Conservation (phyloP, 192 early-diverging fungal genomes). For the Coemansia javaensis region DNA sequence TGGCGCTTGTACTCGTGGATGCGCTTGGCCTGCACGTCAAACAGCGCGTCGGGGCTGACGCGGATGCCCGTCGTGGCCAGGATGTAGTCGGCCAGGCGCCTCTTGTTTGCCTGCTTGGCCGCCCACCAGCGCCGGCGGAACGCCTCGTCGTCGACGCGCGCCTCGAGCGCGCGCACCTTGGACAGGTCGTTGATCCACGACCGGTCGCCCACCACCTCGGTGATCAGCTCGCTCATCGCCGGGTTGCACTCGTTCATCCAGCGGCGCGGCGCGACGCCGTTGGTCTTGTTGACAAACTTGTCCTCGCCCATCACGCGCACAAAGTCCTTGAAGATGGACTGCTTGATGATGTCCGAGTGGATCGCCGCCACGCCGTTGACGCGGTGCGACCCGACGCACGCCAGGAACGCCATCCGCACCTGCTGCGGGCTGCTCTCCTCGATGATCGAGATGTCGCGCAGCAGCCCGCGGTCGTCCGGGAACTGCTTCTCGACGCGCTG, state of each 20-base stretch:
- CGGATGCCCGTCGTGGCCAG: constrained; percentile 60
- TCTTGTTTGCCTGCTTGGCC: constrained; percentile 90
- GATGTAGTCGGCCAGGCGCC: constrained; percentile 81
- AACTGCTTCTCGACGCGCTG: constrained; percentile 85
- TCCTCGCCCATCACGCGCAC: constrained; percentile 78
- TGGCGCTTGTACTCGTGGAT: constrained; percentile 99
- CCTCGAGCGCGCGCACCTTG: constrained; percentile 62
- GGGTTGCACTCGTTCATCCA: constrained; percentile 98
- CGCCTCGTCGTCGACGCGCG: constrained; percentile 54
- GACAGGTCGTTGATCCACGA: constrained; percentile 76
- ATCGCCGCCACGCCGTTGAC: constrained; percentile 95
- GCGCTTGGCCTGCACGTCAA: constrained; percentile 97
- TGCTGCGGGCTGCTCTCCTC: constrained; percentile 89
- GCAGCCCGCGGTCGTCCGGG: constrained; percentile 81
- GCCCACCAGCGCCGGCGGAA: constrained; percentile 86
- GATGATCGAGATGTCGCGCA: constrained; percentile 89
- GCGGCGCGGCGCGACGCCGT: constrained; percentile 94
- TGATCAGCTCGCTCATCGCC: constrained; percentile 73
- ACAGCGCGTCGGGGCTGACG: constrained; percentile 83
- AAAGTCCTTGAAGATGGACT: constrained; percentile 86
- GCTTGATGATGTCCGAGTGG: constrained; percentile 78
- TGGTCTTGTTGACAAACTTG: constrained; percentile 96
- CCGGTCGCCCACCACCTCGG: constrained; percentile 66
- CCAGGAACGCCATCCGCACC: constrained; percentile 97
- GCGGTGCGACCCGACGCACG: constrained; percentile 87